phyloP scores from a whole-genome alignment of 768 basidiomycete genomes.

The Neoboletus magnificus region DNA sequence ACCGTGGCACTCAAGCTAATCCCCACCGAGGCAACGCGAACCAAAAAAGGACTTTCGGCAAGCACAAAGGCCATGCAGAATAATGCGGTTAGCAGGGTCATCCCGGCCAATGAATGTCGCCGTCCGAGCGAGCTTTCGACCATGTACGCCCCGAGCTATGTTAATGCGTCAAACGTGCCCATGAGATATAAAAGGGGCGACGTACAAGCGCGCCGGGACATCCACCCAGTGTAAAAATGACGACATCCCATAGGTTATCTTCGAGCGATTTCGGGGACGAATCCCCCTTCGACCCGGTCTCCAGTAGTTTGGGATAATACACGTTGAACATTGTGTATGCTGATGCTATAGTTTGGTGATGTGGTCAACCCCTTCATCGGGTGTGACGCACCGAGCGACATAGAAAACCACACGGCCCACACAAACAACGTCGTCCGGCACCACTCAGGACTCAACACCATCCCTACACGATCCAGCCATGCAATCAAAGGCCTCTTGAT shows the following conservation, averaged over 20 bases:
- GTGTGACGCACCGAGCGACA: constrained; percentile 63
- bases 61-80: constrained; percentile 70
- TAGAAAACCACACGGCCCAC: constrained; percentile 73
- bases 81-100: constrained; percentile 71
- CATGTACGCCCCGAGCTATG: constrained; percentile 79
- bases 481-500: constrained; percentile 57
- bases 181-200: neutral
- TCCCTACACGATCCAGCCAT: constrained; percentile 64
- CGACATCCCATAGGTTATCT: constrained; percentile 79
- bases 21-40: constrained; percentile 68
- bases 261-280: constrained; percentile 45
- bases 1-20: constrained; percentile 72
- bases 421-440: constrained; percentile 70
- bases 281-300: constrained; percentile 39
- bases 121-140: constrained; percentile 70
- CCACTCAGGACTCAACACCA: constrained; percentile 78
- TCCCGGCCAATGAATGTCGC: constrained; percentile 67
- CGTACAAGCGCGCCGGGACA: constrained; percentile 78
- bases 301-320: constrained; percentile 82
- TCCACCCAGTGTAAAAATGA: constrained; percentile 80
- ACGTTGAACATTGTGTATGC: constrained; percentile 94
- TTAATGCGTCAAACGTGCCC: neutral
- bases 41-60: constrained; percentile 53
- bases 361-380: neutral
- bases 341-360: constrained; percentile 23